Evolutionary conservation across 306 rosid genomes (phyloP), one percentile per base, ranked within the genome.

Genomic region (Cucumis melo): DNA sequence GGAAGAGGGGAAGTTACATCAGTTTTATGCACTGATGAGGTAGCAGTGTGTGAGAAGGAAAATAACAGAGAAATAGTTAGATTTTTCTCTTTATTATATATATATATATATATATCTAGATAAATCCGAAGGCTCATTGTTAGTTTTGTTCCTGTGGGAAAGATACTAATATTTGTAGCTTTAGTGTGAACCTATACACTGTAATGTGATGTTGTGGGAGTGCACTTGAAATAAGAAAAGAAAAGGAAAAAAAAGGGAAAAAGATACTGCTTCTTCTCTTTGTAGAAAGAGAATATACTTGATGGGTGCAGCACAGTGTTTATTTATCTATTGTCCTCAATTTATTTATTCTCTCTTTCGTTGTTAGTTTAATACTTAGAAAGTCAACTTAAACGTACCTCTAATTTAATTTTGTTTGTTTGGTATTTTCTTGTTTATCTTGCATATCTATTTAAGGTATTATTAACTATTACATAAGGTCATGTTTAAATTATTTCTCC

Each of bases 21-120:
- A 23, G 56, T 68, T 73, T 51, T 51, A 27, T 51, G 61, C 97
- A 93, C 87, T 93, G 78, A 54, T 74, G 83, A 9, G 73, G 56
- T 29, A 51, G 80, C 74, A 51, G 77, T 73, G 77, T 73, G 77
- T 73, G 77, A 73, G 44, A 73, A 73, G 60, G 61, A 27, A 27
- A 73, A 73, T 73, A 73, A 73, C 27, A 73, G 77, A 27, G 77
- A 73, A 73, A 27, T 17, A 73, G 76, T 27, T 50, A 29, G 44
- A 51, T 27, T 9, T 51, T 73, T 73, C 61, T 73, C 77, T 15
- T 48, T 16, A 27, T 24, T 50, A 72, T 27, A 15, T 27, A 27
- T 27, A 27, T 27, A 27, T 27, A 27, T 27, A 27, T 27, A 27
- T 27, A 32, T 32, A 44, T 77, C 76, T 60, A 59, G 63, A 56